Base-by-base conservation (phyloP, 2,329 filamentous ascomycete genomes). In the Pezicula neosporulosa region DNA sequence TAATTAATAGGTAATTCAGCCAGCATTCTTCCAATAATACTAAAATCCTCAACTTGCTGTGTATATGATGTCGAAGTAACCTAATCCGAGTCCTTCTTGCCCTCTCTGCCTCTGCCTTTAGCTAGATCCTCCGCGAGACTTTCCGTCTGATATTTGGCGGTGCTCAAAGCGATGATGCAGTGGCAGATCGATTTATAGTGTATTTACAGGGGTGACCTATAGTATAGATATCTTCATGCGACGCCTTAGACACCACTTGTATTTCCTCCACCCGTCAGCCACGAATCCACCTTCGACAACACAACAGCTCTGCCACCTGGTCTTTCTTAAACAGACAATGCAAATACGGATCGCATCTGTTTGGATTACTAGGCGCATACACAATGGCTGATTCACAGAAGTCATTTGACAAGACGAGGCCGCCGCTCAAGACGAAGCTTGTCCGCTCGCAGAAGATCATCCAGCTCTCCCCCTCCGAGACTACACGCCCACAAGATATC, bases 371-470 rank as follows among this genome's bases (percentile, higher is more conserved):
- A 42, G 54, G 51, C 60, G 54, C 56, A 56, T 57, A 43, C 54
- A 63, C 53, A 63, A 67, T 67, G 65, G 63, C 62, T 66, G 65
- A 67, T 54, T 56, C 57, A 10, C 56, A 54, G 38, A 62, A 55
- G 47, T 60, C 59, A 44, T 16, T 38, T n/a, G 62, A 65, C 55
- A 67, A 70, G 55, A 50, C 62, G 36, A 63, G 66, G 44, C 64
- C 65, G 24, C 55, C 60, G 59, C 66, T 59, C 54, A 74, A 70
- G 54, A 68, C 70, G 50, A 77, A 76, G 64, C 72, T 74, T 44
- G 63, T 80, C 46, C 77, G 78, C 53, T 76, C 78, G 7, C 79
- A 82, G 58, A 80, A 78, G 69, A 81, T 80, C 58, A 66, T 70
- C 28, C 60, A 65, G 43, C 56, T 67, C 55, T 67, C 70, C 44